Evolutionary conservation across 805 yeast genomes (phyloP), one percentile per base, ranked within the genome.

Genomic region (Yarrowia deformans): DNA sequence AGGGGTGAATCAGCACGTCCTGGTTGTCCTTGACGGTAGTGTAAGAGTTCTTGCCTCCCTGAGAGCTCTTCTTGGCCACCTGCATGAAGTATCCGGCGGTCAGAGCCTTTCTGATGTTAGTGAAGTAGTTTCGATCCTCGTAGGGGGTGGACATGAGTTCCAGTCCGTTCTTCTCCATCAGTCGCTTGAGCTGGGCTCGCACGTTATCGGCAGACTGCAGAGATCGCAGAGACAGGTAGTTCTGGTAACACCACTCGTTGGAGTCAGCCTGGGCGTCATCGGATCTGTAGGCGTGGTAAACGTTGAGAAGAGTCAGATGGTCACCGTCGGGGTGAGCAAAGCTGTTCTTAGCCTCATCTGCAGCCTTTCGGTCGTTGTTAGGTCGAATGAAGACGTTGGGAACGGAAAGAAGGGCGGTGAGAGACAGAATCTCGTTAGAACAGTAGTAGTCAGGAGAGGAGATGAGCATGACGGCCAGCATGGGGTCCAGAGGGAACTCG

Each of bases 51-150:
- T 66, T 66, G 12, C 69, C 69, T 32, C 84, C 83, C 69, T 77
- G 76, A 39, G 78, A 72, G 50, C 86, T 84, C 82, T 91, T 91
- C 81, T 93, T 95, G 42, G 98, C 98, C 69, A 91, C 97, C 81
- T 95, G 99, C 98, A 95, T 93, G 82, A 95, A 95, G 79, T 93
- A 93, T 1, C 99, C 99, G n/a, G 91, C 85, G 4, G 91, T 84
- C 70, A 95, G 80, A 0, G 98, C 97, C 78, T 90, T 90, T 69
- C 97, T 84, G 72, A 95, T 88, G 74, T 91, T 90, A 73, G 85
- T 88, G 78, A 88, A 89, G 80, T 91, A 93, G 50, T 77, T 76
- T 66, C 85, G 86, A 74, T 87, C 88, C 35, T 86, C 90, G 71
- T 80, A 84, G 49, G 90, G 88, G 1, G 92, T 88, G 60, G 92